Conservation (phyloP, 306 rosid genomes). For the Arachis stenosperma region DNA sequence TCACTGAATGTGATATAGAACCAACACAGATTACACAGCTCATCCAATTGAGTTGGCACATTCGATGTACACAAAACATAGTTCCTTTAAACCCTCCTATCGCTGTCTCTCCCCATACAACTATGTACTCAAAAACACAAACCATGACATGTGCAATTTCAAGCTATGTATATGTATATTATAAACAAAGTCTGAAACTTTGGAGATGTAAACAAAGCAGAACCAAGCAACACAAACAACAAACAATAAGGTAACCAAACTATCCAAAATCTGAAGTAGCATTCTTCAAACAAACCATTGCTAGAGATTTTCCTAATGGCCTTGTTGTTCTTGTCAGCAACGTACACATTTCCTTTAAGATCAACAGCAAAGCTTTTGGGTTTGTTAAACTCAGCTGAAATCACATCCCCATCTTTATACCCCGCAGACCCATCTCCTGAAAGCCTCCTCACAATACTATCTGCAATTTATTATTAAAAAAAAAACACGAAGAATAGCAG, state of each 20-base stretch:
- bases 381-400: conserved; percentile 47
- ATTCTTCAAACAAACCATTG: conserved; percentile 47
- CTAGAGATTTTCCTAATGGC: conserved; percentile 61
- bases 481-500: background rate
- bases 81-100: background rate
- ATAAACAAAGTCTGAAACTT: background rate
- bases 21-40: no score
- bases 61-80: no score
- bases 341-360: conserved; percentile 65
- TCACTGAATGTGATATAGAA: no score
- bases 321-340: conserved; percentile 57
- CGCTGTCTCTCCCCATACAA: conserved; percentile 17
- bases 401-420: conserved; percentile 65
- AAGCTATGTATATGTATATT: background rate
- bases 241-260: background rate
- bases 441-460: conserved; percentile 46
- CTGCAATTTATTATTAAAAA: conserved; percentile 39
- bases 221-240: conserved; percentile 5
- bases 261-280: background rate
- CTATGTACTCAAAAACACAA: background rate
- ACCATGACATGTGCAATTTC: background rate
- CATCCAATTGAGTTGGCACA: no score
- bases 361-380: conserved; percentile 71
- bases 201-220: background rate
- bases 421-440: conserved; percentile 51